These are phyloP conservation scores for Trebouxiophyceae sp. DNA, from an alignment of 163 green algal species.

Conservation along the genomic window DNA sequence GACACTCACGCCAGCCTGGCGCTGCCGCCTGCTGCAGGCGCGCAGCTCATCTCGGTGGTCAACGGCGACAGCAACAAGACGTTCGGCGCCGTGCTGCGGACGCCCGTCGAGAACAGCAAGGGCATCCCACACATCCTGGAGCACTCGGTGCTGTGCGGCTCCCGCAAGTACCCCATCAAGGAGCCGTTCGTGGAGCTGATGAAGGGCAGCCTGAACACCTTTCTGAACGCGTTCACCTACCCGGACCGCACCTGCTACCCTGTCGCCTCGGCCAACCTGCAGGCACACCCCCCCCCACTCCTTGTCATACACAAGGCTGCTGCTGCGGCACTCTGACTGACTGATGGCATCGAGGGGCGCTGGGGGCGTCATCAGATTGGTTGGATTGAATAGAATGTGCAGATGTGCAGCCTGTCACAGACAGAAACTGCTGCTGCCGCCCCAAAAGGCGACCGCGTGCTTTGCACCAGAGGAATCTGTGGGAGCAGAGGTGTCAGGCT, in stretches of 20 bases:
- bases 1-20: no score
- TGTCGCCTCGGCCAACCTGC: conserved; percentile 86
- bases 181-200: conserved; percentile 99
- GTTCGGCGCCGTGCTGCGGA: conserved; percentile 94
- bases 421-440: no score
- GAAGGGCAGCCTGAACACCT: conserved; percentile 97
- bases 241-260: conserved; percentile 99
- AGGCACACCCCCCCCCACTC: no score
- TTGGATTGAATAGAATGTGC: no score
- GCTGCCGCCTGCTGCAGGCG: conserved; percentile 65
- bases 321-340: no score
- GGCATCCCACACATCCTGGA: conserved; percentile 98
- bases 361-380: no score
- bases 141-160: conserved; percentile 91
- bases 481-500: no score
- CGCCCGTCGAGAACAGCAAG: conserved; percentile 80
- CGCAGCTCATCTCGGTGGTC: conserved; percentile 88
- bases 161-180: conserved; percentile 87
- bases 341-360: no score
- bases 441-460: no score
- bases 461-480: no score
- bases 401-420: no score
- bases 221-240: conserved; percentile 99
- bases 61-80: conserved; percentile 99
- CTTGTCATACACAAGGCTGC: no score